phyloP scores from a whole-genome alignment of 257 asterid genomes.

The Agastache rugosa region DNA sequence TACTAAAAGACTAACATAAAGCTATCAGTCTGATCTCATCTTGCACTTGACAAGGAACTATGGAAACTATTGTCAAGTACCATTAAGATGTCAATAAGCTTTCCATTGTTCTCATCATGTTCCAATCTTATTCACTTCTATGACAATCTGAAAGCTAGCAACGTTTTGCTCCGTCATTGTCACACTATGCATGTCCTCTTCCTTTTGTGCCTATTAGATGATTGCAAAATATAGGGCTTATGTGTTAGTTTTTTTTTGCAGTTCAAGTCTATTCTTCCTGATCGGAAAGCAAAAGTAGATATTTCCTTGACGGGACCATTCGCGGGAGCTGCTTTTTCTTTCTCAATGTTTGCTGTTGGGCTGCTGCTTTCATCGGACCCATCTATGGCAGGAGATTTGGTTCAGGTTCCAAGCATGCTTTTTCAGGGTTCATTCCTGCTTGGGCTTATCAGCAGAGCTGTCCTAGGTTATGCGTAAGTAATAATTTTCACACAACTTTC shows the following conservation, averaged over 20 bases:
- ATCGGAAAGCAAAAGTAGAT: slow-evolving; percentile 87
- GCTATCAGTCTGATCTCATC: neutral
- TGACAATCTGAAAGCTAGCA: slow-evolving; percentile 1
- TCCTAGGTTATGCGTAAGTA: slow-evolving; percentile 85
- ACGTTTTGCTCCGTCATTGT: neutral
- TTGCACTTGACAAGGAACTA: neutral
- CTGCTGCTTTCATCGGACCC: slow-evolving; percentile 85
- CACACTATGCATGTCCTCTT: slow-evolving; percentile 8
- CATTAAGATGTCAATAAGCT: slow-evolving; percentile 10
- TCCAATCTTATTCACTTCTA: neutral
- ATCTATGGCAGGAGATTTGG: slow-evolving; percentile 70
- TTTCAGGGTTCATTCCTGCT: slow-evolving; percentile 98
- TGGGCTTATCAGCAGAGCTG: slow-evolving; percentile 86
- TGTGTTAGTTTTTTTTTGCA: slow-evolving; percentile 44
- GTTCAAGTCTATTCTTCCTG: slow-evolving; percentile 98
- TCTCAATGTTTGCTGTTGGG: slow-evolving; percentile 85
- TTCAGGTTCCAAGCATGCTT: slow-evolving; percentile 95
- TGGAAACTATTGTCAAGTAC: neutral
- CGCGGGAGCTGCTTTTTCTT: slow-evolving; percentile 85
- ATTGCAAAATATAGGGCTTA: slow-evolving; percentile 10
- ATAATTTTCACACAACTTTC: slow-evolving; percentile 24
- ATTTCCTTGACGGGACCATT: slow-evolving; percentile 90
- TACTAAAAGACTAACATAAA: slow-evolving; percentile 1
- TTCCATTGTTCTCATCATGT: neutral
- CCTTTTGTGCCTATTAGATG: neutral